phyloP scores from a whole-genome alignment of 768 basidiomycete genomes.

The Psilocybe cyanescens region DNA sequence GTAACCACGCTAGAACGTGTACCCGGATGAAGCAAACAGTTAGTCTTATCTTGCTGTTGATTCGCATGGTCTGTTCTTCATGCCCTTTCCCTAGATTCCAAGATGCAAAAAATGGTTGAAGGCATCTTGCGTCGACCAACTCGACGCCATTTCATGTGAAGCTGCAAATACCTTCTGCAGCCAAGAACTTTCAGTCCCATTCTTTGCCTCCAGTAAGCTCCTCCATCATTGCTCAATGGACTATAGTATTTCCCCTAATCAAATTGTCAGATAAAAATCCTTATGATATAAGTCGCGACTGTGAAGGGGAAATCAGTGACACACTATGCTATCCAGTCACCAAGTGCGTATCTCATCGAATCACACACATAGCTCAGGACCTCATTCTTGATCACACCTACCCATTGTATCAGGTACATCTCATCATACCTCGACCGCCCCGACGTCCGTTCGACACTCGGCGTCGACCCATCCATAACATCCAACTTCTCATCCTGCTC shows the following conservation, averaged over 20 bases:
- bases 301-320: slow-evolving; percentile 48
- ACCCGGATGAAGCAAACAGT: slow-evolving; percentile 67
- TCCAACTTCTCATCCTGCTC: slow-evolving; percentile 38
- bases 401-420: slow-evolving; percentile 48
- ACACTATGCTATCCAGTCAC: slow-evolving; percentile 65
- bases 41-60: slow-evolving; percentile 19
- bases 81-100: slow-evolving; percentile 46
- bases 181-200: slow-evolving; percentile 30
- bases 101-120: slow-evolving; percentile 64
- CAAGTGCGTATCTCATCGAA: slow-evolving; percentile 18
- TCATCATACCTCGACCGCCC: slow-evolving; percentile 63
- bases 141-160: slow-evolving; percentile 66
- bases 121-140: slow-evolving; percentile 59
- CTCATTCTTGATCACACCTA: not conserved
- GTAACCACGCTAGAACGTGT: slow-evolving; percentile 38
- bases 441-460: slow-evolving; percentile 55
- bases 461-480: slow-evolving; percentile 54
- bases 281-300: slow-evolving; percentile 70
- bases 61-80: not conserved
- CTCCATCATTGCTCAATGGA: not conserved
- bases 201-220: slow-evolving; percentile 6
- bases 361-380: not conserved
- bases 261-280: slow-evolving; percentile 47
- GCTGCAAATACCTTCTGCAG: slow-evolving; percentile 68
- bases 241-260: not conserved